Conservation (phyloP, 768 basidiomycete species). For the Boletus rubescentipes region DNA sequence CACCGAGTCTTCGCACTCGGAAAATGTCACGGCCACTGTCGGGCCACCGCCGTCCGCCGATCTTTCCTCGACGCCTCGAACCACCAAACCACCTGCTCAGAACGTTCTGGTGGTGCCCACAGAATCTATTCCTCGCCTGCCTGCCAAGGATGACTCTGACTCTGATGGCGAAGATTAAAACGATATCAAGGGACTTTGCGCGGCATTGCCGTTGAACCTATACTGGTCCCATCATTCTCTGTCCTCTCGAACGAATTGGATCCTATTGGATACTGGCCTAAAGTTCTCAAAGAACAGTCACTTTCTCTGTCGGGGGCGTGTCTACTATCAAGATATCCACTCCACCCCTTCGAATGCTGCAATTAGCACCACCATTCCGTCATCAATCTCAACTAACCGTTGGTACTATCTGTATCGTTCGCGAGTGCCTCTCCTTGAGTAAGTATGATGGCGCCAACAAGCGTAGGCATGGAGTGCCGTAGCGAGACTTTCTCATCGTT, state of each 20-base stretch:
- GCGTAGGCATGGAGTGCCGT: too few relatives aligned
- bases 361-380: conserved; percentile 34
- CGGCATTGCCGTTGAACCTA: conserved; percentile 36
- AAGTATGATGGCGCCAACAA: too few relatives aligned
- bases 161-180: conserved; percentile 81
- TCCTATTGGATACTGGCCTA: conserved; percentile 42
- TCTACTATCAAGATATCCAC: conserved; percentile 37
- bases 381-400: conserved; percentile 41
- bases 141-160: conserved; percentile 72
- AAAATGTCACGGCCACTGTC: conserved; percentile 7
- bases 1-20: conserved; percentile 32
- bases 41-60: conserved; percentile 19
- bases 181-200: conserved; percentile 80
- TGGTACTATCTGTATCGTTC: too few relatives aligned
- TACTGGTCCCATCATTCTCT: conserved; percentile 48
- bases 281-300: conserved; percentile 72
- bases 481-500: too few relatives aligned
- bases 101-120: conserved; percentile 6
- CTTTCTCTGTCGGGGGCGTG: conserved; percentile 38
- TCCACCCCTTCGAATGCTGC: conserved; percentile 45
- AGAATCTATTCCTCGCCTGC: conserved; percentile 27
- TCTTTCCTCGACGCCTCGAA: conserved; percentile 13
- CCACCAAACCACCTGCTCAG: conserved; percentile 10
- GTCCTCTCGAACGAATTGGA: conserved; percentile 59
- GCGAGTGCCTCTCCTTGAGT: too few relatives aligned